Evolutionary conservation across 208 protist genomes (phyloP), one percentile per base, ranked within the genome.

Genomic region (Naegleria fowleri): DNA sequence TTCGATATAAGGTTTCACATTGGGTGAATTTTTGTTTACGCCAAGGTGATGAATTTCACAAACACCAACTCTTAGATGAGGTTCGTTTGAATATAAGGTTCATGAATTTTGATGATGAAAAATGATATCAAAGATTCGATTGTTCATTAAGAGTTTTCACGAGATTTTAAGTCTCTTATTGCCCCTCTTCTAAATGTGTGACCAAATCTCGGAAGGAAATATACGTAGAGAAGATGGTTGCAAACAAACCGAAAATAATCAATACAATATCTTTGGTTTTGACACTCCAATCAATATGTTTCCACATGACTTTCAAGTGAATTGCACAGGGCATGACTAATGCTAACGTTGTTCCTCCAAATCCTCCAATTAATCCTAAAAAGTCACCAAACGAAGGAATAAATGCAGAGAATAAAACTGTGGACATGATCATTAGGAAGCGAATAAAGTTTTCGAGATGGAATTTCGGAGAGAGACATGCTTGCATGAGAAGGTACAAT

Each of bases 301-400:
- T 58, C 43, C 85, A 58, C 9, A 58, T 43, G 9, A 88, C 41
- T 15, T 39, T 51, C 19, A 88, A 39, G 36, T 88, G 85, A 58
- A 88, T 88, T 0, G 13, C 5, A n/a, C 41, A 88, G 16, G 85
- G 85, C 9, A 88, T 22, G 3, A 88, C 41, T 4, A 88, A 58
- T 13, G 85, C 85, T 22, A 88, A 22, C 38, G 40, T 25, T 1
- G 85, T 88, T 5, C 85, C 85, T 19, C 85, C 85, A 11, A 88
- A 58, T 38, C 85, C 85, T 22, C 85, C 85, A 88, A 88, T 58
- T 36, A 88, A 58, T 39, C n/a, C 19, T 13, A 88, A 39, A 39
- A 88, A 88, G n/a, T 48, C 25, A 36, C 85, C 85, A 88, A 88
- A 88, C 0, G 19, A 29, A 58, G 85, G 85, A 43, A 88, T 88